Percentiles rank a stretch among this genome's conserved stretches.
phyloP scores from a whole-genome alignment of 306 rosid genomes.

The cucumber (Cucumis sativus) region Cucumber_9930_V3 NC_026659.2:18069001-18069500 shows the following conservation, averaged over 20 bases:
- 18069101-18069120: not conserved
- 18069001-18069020: slow-evolving; percentile 50
- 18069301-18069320: slow-evolving; percentile 15
- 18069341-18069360: not conserved
- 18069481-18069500: slow-evolving; percentile 6
- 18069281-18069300: slow-evolving; percentile 81
- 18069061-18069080: slow-evolving; percentile 3
- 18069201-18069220: slow-evolving; percentile 83
- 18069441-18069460: slow-evolving; percentile 58
- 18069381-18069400: not conserved
- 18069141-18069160: not conserved
- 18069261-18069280: slow-evolving; percentile 88
- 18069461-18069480: slow-evolving; percentile 97
- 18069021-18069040: slow-evolving; percentile 81
- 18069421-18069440: slow-evolving; percentile 57
- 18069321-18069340: slow-evolving; percentile 6
- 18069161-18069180: slow-evolving; percentile 20
- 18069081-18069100: slow-evolving; percentile 3
- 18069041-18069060: slow-evolving; percentile 58
- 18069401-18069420: slow-evolving; percentile 66
- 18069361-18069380: not conserved
- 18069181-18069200: slow-evolving; percentile 79
- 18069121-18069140: not conserved
- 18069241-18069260: slow-evolving; percentile 84
- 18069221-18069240: slow-evolving; percentile 67